Percentiles rank a stretch among this genome's conserved stretches.
Conservation (phyloP, 1,139 yeast genomes). For the Yamadazyma triangularis region DNA sequence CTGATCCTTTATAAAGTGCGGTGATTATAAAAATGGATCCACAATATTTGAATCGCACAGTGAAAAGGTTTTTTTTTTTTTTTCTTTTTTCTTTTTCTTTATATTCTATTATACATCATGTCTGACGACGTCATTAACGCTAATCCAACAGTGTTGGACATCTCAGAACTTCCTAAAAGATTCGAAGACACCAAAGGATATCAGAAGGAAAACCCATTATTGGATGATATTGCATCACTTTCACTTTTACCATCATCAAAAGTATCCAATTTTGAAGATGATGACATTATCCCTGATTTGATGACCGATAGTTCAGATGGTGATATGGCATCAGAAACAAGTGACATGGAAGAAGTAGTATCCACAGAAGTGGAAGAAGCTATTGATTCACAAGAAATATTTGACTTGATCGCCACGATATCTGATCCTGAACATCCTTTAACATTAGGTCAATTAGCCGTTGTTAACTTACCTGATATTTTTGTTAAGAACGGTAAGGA, state of each 20-base stretch:
- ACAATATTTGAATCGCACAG: too few relatives aligned
- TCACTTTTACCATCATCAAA: slow-evolving; percentile 12
- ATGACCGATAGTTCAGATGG: slow-evolving; percentile 16
- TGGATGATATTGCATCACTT: slow-evolving; percentile 16
- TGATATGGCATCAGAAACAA: slow-evolving; percentile 24
- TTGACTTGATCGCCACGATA: slow-evolving; percentile 73
- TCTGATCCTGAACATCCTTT: slow-evolving; percentile 98
- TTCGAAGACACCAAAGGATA: slow-evolving; percentile 15
- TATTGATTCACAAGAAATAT: slow-evolving; percentile 63
- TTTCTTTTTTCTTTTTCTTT: not conserved
- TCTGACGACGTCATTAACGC: slow-evolving; percentile 79
- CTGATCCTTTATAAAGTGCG: too few relatives aligned
- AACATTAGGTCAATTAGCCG: slow-evolving; percentile 91
- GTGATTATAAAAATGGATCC: too few relatives aligned
- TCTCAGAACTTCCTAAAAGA: slow-evolving; percentile 72
- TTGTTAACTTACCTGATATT: slow-evolving; percentile 82
- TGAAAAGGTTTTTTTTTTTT: slow-evolving; percentile 1
- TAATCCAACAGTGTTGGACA: slow-evolving; percentile 81
- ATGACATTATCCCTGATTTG: slow-evolving; percentile 18
- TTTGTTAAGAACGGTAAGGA: slow-evolving; percentile 53
- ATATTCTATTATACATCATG: slow-evolving; percentile 22
- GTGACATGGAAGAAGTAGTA: slow-evolving; percentile 32
- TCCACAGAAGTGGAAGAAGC: slow-evolving; percentile 38
- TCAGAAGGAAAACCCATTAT: slow-evolving; percentile 10
- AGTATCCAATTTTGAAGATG: not conserved